phyloP scores from a whole-genome alignment of 257 asterid genomes.

The Linderniella brevidens region DNA sequence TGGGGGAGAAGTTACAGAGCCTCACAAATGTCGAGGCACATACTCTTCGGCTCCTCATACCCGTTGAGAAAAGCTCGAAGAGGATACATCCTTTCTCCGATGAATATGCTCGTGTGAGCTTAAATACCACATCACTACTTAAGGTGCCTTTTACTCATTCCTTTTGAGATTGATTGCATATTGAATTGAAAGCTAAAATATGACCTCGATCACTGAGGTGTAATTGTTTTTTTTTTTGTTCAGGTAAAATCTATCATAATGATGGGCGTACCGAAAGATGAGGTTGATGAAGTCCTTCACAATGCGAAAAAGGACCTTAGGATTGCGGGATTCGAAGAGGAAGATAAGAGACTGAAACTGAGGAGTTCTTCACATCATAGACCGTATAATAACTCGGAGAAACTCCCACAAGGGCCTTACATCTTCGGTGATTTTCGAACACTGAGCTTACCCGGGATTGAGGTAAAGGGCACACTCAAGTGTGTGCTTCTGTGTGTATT shows the following conservation, averaged over 20 bases:
- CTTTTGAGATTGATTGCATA: not conserved
- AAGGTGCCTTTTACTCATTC: conserved; percentile 23
- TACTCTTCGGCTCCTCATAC: conserved; percentile 67
- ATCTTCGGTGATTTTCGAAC: conserved; percentile 70
- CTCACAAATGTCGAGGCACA: conserved; percentile 53
- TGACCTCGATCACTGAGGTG: not conserved
- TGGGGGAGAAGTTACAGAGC: conserved; percentile 55
- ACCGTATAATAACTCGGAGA: conserved; percentile 16
- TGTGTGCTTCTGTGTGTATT: conserved; percentile 1
- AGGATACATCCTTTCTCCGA: conserved; percentile 66
- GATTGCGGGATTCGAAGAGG: conserved; percentile 88
- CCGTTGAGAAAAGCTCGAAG: conserved; percentile 41
- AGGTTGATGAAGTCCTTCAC: conserved; percentile 58
- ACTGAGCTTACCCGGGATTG: conserved; percentile 65
- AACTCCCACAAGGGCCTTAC: conserved; percentile 70
- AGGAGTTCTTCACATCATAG: conserved; percentile 18
- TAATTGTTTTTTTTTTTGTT: conserved; percentile 11
- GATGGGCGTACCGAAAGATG: conserved; percentile 71
- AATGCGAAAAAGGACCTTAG: conserved; percentile 49
- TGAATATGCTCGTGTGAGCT: conserved; percentile 39
- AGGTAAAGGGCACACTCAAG: conserved; percentile 25
- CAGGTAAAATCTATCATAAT: conserved; percentile 72
- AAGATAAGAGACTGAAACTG: conserved; percentile 56
- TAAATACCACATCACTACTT: conserved; percentile 36
- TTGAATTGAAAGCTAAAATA: not conserved